phyloP scores from a whole-genome alignment of 208 protist genomes.

The Trypanosoma vivax region DNA sequence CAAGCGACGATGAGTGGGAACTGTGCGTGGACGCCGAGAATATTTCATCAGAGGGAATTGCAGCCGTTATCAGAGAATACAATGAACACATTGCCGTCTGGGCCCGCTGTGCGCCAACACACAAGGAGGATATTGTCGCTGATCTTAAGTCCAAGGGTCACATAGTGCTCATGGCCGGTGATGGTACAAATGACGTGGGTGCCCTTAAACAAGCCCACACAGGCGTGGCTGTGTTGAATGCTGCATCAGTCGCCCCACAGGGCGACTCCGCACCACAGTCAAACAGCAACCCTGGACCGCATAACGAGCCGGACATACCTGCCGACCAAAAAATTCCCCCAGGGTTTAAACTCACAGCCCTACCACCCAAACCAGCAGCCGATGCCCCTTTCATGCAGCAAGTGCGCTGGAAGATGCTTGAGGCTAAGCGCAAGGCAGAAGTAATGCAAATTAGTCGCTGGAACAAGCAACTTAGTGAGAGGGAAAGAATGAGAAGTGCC shows the following conservation, averaged over 20 bases:
- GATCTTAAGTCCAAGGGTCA: conserved; percentile 81
- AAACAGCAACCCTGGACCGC: conserved; percentile 42
- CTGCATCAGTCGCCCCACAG: conserved; percentile 42
- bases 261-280: conserved; percentile 22
- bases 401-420: conserved; percentile 67
- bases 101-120: conserved; percentile 84
- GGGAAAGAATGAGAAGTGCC: conserved; percentile 42
- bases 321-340: conserved; percentile 70
- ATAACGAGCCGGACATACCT: conserved; percentile 84
- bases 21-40: conserved; percentile 81
- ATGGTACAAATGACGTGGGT: conserved; percentile 98
- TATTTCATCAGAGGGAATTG: conserved; percentile 27
- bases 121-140: conserved; percentile 87
- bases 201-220: conserved; percentile 99
- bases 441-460: conserved; percentile 69
- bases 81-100: conserved; percentile 84
- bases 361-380: conserved; percentile 50
- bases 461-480: conserved; percentile 73
- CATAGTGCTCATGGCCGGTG: conserved; percentile 90
- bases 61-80: conserved; percentile 50
- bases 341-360: conserved; percentile 75
- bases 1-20: conserved; percentile 59
- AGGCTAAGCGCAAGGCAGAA: conserved; percentile 79
- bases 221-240: conserved; percentile 94
- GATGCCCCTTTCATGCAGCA: conserved; percentile 71